Evolutionary conservation across 495 filamentous ascomycete genomes (phyloP), one percentile per base, ranked within the genome.

Genomic region (Aspergillus heteromorphus): DNA sequence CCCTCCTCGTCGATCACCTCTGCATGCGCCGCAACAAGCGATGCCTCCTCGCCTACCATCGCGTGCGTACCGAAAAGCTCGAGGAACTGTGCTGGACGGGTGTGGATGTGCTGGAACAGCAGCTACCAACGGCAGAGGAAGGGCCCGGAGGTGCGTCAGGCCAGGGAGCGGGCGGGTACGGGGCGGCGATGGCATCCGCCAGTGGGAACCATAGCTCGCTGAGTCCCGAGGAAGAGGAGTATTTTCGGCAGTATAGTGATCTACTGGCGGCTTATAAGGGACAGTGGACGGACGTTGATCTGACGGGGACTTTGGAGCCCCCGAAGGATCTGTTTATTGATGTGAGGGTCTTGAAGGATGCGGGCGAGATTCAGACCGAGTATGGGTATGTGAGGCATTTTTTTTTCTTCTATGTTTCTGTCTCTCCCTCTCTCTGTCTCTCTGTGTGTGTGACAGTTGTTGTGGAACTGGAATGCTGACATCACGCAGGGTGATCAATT

Each of bases 351-450:
- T 70, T 99, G 57, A 96, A 93, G 66, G 93, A 99, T 76, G 95
- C 92, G 40, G 95, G 95, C 20, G 93, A 97, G 77, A 96, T 99
- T 57, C 93, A 99, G 73, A 99, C 95, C 10, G 95, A 99, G 75
- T 99, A 97, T 70, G 95, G 95, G 90, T 97, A 81, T 67, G 83
- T 71, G 54, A 47, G 43, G 16, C 6, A 13, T 40, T 43, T 53
- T 17, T 21, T 43, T 58, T 6, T 31, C 27, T 52, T 20, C 40
- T 53, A 17, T 21, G 40, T 58, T 6, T 31, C 27, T 52, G 18
- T 52, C 23, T 17, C 45, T 45, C 30, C 29, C 19, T 49, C 38
- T 54, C 50, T n/a, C n/a, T n/a, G n/a, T n/a, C n/a, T n/a, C n/a
- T n/a, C n/a, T n/a, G n/a, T n/a, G n/a, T n/a, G n/a, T n/a, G n/a